Conservation (phyloP, 192 early-diverging fungal species). For the Backusella circina region DNA sequence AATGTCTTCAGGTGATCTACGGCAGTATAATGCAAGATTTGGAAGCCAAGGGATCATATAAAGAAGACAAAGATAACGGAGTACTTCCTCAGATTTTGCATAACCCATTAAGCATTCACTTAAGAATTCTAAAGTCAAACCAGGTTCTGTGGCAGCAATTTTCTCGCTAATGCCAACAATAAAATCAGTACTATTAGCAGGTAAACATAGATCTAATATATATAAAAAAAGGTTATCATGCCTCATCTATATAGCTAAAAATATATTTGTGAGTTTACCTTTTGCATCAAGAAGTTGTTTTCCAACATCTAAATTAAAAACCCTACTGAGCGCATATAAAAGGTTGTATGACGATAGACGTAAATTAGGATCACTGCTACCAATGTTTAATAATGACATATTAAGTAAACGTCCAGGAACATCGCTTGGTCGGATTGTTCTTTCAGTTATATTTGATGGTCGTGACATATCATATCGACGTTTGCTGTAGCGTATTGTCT, state of each 20-base stretch:
- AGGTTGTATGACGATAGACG: constrained; percentile 84
- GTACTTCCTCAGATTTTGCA: constrained; percentile 54
- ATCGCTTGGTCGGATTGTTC: constrained; percentile 75
- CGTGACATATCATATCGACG: constrained; percentile 58
- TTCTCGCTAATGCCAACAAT: constrained; percentile 72
- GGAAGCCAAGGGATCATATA: constrained; percentile 86
- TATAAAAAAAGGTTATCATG: background rate
- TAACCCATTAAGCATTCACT: constrained; percentile 78
- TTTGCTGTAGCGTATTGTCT: constrained; percentile 65
- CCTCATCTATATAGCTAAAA: background rate
- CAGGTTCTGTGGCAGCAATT: constrained; percentile 64
- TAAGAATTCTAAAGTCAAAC: constrained; percentile 85
- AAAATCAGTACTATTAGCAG: constrained; percentile 80
- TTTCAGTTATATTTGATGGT: constrained; percentile 52
- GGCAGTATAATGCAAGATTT: constrained; percentile 62
- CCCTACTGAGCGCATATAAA: constrained; percentile 69
- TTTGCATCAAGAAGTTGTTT: constrained; percentile 71
- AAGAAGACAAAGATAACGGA: constrained; percentile 75
- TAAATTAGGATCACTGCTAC: constrained; percentile 70
- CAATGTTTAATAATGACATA: constrained; percentile 86
- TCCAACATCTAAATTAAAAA: constrained; percentile 78
- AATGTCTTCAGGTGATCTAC: constrained; percentile 39
- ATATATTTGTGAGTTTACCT: constrained; percentile 25
- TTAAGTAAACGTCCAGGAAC: constrained; percentile 89
- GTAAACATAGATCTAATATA: constrained; percentile 70